Conservation (phyloP, 1,284 basidiomycete species). For the Malassezia cuniculi region DNA sequence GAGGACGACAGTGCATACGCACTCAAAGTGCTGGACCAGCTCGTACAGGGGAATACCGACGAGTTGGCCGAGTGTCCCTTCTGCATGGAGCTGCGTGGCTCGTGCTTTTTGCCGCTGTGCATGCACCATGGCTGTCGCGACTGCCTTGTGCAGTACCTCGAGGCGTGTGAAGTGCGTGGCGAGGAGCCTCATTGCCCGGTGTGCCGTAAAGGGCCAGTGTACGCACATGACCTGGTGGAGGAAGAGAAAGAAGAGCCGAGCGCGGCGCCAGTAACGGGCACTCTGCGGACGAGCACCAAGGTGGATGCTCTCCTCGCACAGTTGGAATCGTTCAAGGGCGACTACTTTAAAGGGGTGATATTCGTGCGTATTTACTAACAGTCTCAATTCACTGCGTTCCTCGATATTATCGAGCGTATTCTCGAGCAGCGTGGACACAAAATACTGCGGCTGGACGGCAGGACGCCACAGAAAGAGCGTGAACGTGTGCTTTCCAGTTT, state of each 20-base stretch:
- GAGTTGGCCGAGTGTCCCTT: constrained; percentile 39
- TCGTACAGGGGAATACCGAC: constrained; percentile 11
- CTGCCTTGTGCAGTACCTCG: constrained; percentile 61
- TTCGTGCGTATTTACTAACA: constrained; percentile 17
- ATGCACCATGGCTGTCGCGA: constrained; percentile 56
- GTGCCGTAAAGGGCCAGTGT: constrained; percentile 30
- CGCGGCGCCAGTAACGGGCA: constrained; percentile 48
- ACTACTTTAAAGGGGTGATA: constrained; percentile 44
- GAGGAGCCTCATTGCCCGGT: constrained; percentile 50
- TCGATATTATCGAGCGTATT: constrained; percentile 37
- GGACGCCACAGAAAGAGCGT: constrained; percentile 76
- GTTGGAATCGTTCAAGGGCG: constrained; percentile 52
- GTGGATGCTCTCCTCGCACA: constrained; percentile 60
- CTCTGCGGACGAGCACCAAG: constrained; percentile 71
- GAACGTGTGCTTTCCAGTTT: constrained; percentile 62
- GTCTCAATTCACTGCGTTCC: constrained; percentile 47
- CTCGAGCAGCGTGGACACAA: constrained; percentile 22
- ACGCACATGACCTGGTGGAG: constrained; percentile 55
- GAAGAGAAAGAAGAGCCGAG: constrained; percentile 21
- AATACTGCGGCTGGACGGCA: constrained; percentile 60
- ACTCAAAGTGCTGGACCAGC: constrained; percentile 19
- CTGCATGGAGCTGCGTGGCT: constrained; percentile 39
- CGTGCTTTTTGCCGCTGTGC: constrained; percentile 44
- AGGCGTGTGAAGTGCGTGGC: constrained; percentile 55
- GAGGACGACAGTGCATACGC: constrained; percentile 12